A percentile compares a stretch with the other conserved stretches of the same genome.
phyloP scores from a whole-genome alignment of 371 early-diverging fungal species.

The Rhizopus sp. region DNA sequence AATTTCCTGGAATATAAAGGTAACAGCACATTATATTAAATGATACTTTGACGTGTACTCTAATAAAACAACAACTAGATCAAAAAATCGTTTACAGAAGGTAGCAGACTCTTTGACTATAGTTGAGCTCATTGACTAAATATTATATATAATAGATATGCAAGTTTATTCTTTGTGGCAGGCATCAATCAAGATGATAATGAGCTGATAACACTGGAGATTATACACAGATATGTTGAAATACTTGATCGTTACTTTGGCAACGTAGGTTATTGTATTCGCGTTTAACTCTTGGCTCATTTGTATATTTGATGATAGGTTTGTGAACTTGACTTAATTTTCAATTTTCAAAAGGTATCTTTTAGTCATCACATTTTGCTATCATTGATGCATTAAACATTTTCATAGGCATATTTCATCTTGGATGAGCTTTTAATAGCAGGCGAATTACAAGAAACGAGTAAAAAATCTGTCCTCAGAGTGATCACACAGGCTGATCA shows the following conservation, averaged over 20 bases:
- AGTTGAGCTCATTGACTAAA: not conserved
- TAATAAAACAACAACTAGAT: constrained; percentile 48
- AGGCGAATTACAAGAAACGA: constrained; percentile 84
- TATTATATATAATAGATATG: constrained; percentile 72
- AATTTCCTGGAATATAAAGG: constrained; percentile 97
- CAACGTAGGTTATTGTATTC: constrained; percentile 67
- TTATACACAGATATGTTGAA: constrained; percentile 97
- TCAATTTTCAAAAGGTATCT: constrained; percentile 81
- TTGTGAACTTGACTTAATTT: constrained; percentile 88
- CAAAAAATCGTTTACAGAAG: constrained; percentile 91
- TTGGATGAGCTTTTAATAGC: constrained; percentile 84
- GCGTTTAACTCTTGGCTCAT: too few species aligned
- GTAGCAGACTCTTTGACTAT: constrained; percentile 13
- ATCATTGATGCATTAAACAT: not conserved
- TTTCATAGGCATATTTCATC: constrained; percentile 74
- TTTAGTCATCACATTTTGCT: not conserved
- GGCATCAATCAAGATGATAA: constrained; percentile 91
- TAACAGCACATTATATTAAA: constrained; percentile 20
- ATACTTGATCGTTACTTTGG: constrained; percentile 96
- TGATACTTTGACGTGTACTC: not conserved
- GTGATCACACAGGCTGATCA: constrained; percentile 78
- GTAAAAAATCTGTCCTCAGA: constrained; percentile 77
- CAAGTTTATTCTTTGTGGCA: constrained; percentile 94
- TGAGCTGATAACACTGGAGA: constrained; percentile 90
- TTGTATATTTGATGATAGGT: constrained; percentile 57